Base-by-base conservation (phyloP, 2,329 filamentous ascomycete genomes). In the Coleophoma crateriformis region DNA sequence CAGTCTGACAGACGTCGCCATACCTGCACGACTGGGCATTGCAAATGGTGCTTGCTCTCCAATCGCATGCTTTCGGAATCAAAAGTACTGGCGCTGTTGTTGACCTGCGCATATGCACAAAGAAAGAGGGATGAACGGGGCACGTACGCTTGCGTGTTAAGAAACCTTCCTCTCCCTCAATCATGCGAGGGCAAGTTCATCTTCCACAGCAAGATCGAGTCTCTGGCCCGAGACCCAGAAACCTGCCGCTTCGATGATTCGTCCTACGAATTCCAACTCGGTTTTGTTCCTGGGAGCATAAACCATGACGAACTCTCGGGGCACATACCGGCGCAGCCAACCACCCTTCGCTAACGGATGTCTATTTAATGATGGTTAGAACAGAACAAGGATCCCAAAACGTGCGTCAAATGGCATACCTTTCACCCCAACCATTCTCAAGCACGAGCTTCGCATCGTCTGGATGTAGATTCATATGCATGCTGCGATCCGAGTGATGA, bases 401-500 rank as follows among this genome's bases (percentile, higher is more conserved):
- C 19, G 17, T 2, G 19, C 19, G 3, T 19, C 19, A 19, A 19
- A 19, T 19, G 19, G 32, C 41, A 14, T 44, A 44, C 41, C 41
- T 58, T 69, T 95, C 83, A 1, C 86, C 90, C 89, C 90, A 95
- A 2, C 88, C 87, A 54, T 81, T 82, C 57, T 84, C 77, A 20
- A 95, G 69, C 15, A 94, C 77, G 46, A 85, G 73, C 58, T 76
- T 80, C 46, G 87, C 87, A 63, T 95, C 90, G 39, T 85, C 79
- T 0, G 88, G 88, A 61, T 94, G 88, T 47, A 95, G 74, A 45
- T 82, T 88, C 69, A 94, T 74, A 67, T 95, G 90, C 76, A 94
- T 74, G 3, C 82, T 87, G 53, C 85, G 80, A 57, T 94, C 89
- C 20, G 77, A 83, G 45, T 84, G 79, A 67, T 95, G 90, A 11